These are phyloP conservation scores for Pseudozyma hubeiensis DNA, from an alignment of 1,284 basidiomycete genomes.

Conservation along the genomic window DNA sequence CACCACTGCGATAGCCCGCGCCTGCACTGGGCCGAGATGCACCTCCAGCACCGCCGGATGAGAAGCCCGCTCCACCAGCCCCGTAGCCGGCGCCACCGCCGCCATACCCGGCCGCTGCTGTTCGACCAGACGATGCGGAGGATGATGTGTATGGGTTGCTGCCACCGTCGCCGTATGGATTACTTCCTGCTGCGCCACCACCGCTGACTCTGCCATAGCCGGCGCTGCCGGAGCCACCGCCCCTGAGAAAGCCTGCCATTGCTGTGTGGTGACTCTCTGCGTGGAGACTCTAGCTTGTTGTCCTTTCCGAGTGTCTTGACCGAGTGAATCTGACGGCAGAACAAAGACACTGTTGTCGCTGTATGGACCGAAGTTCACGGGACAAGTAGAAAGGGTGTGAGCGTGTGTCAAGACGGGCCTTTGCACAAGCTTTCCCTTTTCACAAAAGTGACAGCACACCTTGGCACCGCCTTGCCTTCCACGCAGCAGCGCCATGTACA, in stretches of 20 bases:
- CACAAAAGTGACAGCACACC: constrained; percentile 1
- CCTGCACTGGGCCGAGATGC: constrained; percentile 14
- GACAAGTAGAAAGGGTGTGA: background rate
- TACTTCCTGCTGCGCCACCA: constrained; percentile 27
- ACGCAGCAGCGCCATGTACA: too few species aligned
- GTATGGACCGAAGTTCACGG: background rate
- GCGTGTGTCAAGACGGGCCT: background rate
- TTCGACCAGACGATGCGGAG: constrained; percentile 19
- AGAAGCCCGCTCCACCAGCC: constrained; percentile 27
- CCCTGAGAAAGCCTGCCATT: constrained; percentile 56
- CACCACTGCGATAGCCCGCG: constrained; percentile 28
- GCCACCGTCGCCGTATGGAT: constrained; percentile 38
- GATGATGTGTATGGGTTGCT: constrained; percentile 34
- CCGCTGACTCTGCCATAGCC: constrained; percentile 42
- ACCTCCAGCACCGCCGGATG: constrained; percentile 16
- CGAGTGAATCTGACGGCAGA: too few species aligned
- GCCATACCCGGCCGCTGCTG: constrained; percentile 29
- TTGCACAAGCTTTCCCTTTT: background rate
- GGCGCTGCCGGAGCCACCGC: constrained; percentile 40
- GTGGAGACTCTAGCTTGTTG: background rate
- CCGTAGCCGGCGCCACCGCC: constrained; percentile 28
- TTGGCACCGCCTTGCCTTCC: background rate
- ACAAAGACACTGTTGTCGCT: too few species aligned
- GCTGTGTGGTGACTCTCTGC: too few species aligned
- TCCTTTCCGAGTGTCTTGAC: background rate